These are phyloP conservation scores for Parathielavia hyrcaniae DNA, from an alignment of 495 filamentous ascomycete species.

Conservation along the genomic window DNA sequence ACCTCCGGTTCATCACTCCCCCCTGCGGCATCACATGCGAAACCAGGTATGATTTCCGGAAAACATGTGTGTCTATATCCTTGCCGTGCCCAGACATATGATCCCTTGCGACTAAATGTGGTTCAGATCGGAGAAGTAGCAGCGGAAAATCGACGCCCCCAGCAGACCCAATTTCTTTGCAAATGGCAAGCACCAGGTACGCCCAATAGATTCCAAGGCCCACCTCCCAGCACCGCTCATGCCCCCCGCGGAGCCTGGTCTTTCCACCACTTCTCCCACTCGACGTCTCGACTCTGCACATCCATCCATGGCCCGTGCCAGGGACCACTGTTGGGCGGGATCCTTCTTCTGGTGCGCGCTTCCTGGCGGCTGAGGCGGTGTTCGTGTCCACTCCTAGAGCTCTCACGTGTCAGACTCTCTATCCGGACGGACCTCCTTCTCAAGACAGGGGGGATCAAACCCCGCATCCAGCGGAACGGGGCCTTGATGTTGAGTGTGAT, in stretches of 20 bases:
- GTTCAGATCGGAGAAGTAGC: too few species aligned
- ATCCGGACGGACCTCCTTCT: background rate
- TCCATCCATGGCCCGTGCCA: slow-evolving; percentile 24
- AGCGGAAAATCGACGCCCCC: too few species aligned
- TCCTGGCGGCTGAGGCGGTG: background rate
- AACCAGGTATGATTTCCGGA: too few species aligned
- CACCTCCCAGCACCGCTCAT: background rate
- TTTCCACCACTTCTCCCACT: slow-evolving; percentile 32
- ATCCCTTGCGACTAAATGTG: too few species aligned
- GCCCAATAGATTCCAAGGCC: too few species aligned
- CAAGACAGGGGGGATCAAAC: background rate
- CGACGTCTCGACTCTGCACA: slow-evolving; percentile 19
- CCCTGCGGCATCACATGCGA: too few species aligned
- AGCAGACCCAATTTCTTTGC: too few species aligned
- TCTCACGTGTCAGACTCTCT: background rate
- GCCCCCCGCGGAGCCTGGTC: slow-evolving; percentile 19
- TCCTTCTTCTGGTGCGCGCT: background rate
- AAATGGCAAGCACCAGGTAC: too few species aligned
- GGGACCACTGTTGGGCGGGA: background rate
- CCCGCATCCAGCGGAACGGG: slow-evolving; percentile 7
- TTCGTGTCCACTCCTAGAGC: background rate
- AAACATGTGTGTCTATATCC: too few species aligned
- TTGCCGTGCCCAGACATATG: too few species aligned
- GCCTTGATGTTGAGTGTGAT: slow-evolving; percentile 8
- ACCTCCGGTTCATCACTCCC: too few species aligned